Conservation (phyloP, 345 rosid genomes). For the Gossypium turneri region DNA sequence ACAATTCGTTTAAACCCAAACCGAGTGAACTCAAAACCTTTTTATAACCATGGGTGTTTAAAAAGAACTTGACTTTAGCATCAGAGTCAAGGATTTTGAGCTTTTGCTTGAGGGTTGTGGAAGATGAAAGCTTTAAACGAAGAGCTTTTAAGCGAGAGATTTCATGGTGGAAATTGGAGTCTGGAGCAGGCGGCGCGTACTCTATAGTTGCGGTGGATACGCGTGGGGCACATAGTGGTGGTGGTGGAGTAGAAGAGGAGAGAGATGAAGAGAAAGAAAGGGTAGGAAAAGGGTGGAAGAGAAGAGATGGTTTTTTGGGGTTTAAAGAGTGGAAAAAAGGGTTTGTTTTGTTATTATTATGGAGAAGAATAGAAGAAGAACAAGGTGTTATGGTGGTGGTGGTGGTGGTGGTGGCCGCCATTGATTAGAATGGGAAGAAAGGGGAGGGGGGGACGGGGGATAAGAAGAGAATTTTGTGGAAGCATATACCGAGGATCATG, state of each 20-base stretch:
- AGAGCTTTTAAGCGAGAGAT: slow-evolving; percentile 65
- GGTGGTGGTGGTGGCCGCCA: slow-evolving; percentile 35
- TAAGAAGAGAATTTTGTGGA: slow-evolving; percentile 46
- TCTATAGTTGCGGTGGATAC: slow-evolving; percentile 70
- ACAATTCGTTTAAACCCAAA: slow-evolving; percentile 47
- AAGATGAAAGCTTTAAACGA: slow-evolving; percentile 40
- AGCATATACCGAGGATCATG: slow-evolving; percentile 56
- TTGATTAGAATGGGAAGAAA: slow-evolving; percentile 15
- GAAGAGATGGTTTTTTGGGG: slow-evolving; percentile 22
- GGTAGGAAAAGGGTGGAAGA: slow-evolving; percentile 25
- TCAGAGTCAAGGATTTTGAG: slow-evolving; percentile 43
- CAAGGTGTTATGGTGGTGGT: background rate
- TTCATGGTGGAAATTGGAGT: slow-evolving; percentile 55
- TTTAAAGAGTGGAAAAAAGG: slow-evolving; percentile 29
- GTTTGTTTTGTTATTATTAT: slow-evolving; percentile 14
- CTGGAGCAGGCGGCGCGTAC: slow-evolving; percentile 61
- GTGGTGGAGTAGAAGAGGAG: slow-evolving; percentile 9
- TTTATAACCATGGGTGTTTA: slow-evolving; percentile 30
- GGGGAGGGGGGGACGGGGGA: slow-evolving; percentile 25
- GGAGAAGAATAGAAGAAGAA: slow-evolving; percentile 26
- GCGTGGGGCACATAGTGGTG: slow-evolving; percentile 25
- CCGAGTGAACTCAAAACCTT: slow-evolving; percentile 34
- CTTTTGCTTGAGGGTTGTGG: slow-evolving; percentile 32
- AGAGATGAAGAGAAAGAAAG: slow-evolving; percentile 28
- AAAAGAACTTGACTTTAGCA: slow-evolving; percentile 48